These are phyloP conservation scores for Lecanicillium sp. DNA, from an alignment of 2,329 filamentous ascomycete genomes.

Conservation along the genomic window DNA sequence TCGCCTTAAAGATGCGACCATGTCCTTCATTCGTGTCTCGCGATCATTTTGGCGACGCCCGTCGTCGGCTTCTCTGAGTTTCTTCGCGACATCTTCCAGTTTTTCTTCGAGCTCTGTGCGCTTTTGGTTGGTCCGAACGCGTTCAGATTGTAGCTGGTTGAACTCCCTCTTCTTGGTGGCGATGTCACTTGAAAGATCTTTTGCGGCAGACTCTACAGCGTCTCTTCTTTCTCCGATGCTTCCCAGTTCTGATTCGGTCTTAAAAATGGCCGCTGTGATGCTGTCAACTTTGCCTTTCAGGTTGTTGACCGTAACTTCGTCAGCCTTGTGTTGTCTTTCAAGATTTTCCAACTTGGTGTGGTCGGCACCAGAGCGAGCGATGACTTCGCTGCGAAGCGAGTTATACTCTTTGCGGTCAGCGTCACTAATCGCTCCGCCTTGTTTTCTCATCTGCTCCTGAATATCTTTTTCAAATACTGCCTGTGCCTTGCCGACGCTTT, in stretches of 20 bases:
- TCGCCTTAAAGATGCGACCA: constrained; percentile 78
- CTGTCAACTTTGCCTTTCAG: constrained; percentile 82
- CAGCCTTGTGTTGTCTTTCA: constrained; percentile 82
- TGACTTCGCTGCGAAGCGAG: constrained; percentile 74
- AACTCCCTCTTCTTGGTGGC: constrained; percentile 85
- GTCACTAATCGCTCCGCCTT: constrained; percentile 80
- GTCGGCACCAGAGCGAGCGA: constrained; percentile 72
- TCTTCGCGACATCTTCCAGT: constrained; percentile 71
- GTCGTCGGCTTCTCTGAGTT: constrained; percentile 79
- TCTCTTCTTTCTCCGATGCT: constrained; percentile 64
- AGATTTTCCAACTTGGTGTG: constrained; percentile 80
- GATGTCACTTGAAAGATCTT: constrained; percentile 69
- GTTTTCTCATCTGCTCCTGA: constrained; percentile 75
- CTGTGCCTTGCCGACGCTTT: constrained; percentile 82
- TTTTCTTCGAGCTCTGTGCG: constrained; percentile 90
- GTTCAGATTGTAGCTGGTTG: constrained; percentile 77
- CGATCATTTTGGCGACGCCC: constrained; percentile 79
- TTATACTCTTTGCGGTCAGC: constrained; percentile 88
- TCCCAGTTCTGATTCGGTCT: constrained; percentile 64
- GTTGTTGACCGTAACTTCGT: constrained; percentile 84
- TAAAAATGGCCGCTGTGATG: constrained; percentile 66
- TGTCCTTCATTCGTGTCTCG: constrained; percentile 73
- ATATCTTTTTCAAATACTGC: constrained; percentile 84
- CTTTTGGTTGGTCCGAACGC: constrained; percentile 72
- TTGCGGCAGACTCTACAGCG: constrained; percentile 55